phyloP scores from a whole-genome alignment of 257 asterid species.

The Anisodus acutangulus region DNA sequence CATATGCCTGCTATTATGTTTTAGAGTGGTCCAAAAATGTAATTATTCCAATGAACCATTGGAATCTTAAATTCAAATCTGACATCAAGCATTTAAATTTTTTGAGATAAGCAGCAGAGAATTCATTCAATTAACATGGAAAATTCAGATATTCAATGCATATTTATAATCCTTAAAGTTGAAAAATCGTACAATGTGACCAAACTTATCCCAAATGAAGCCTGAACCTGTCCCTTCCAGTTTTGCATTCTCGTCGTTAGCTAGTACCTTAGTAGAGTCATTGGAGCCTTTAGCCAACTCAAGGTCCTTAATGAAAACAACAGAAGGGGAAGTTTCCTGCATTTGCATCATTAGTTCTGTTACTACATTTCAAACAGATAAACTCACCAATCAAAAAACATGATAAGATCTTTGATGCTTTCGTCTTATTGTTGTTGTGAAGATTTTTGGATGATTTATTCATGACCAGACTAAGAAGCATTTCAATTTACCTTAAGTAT shows the following conservation, averaged over 20 bases:
- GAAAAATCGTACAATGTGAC: slow-evolving; percentile 75
- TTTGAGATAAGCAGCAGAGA: not conserved
- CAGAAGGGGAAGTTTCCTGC: slow-evolving; percentile 77
- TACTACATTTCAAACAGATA: not conserved
- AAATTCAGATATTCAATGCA: not conserved
- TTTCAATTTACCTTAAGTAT: not conserved
- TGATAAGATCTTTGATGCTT: not conserved
- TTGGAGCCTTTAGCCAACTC: slow-evolving; percentile 56
- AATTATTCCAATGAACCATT: not conserved
- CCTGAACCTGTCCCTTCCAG: slow-evolving; percentile 96
- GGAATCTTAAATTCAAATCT: slow-evolving; percentile 17
- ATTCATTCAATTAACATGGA: not conserved
- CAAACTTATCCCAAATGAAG: slow-evolving; percentile 88
- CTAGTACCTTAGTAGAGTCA: slow-evolving; percentile 37
- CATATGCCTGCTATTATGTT: too few relatives aligned
- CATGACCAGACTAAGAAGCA: not conserved
- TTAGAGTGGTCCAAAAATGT: too few relatives aligned
- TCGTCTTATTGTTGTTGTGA: not conserved
- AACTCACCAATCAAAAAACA: not conserved
- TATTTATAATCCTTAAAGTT: not conserved
- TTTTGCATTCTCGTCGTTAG: not conserved
- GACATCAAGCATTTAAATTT: not conserved
- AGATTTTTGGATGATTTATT: not conserved
- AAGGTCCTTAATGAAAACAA: slow-evolving; percentile 72
- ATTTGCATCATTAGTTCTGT: slow-evolving; percentile 27